Conservation (phyloP, 148 eudicot species). For the Diospyros kaki region DNA sequence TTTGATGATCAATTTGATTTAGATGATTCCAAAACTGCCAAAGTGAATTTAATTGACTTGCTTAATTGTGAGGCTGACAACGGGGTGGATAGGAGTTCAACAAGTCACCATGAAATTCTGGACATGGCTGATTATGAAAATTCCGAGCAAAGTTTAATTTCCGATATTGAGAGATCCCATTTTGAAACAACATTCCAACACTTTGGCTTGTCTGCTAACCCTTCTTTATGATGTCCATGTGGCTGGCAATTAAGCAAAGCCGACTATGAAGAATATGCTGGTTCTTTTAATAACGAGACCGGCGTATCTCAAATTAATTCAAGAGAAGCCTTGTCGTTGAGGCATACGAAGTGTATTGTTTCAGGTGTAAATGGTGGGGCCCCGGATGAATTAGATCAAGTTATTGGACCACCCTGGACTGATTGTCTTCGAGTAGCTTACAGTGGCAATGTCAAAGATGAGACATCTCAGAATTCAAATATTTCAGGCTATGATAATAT, state of each 20-base stretch:
- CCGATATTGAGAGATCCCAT: constrained; percentile 10
- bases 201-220: constrained; percentile 9
- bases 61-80: constrained; percentile 16
- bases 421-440: constrained; percentile 9
- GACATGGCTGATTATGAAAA: constrained; percentile 9
- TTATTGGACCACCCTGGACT: constrained; percentile 1
- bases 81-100: not conserved
- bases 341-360: constrained; percentile 9
- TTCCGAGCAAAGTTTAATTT: not conserved
- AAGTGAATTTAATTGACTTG: constrained; percentile 4
- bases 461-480: not conserved
- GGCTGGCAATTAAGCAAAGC: not conserved
- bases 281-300: constrained; percentile 3
- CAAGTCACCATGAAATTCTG: constrained; percentile 3
- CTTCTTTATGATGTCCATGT: not conserved
- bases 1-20: constrained; percentile 28
- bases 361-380: constrained; percentile 9
- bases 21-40: constrained; percentile 22
- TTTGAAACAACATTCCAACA: constrained; percentile 13
- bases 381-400: constrained; percentile 10
- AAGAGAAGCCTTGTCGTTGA: constrained; percentile 1
- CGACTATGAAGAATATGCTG: constrained; percentile 13
- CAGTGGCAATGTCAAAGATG: not conserved
- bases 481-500: constrained; percentile 3
- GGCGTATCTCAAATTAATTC: not conserved